Evolutionary conservation across 2,329 filamentous ascomycete species (phyloP).

Genomic region (Albophoma yamanashiensis): DNA sequence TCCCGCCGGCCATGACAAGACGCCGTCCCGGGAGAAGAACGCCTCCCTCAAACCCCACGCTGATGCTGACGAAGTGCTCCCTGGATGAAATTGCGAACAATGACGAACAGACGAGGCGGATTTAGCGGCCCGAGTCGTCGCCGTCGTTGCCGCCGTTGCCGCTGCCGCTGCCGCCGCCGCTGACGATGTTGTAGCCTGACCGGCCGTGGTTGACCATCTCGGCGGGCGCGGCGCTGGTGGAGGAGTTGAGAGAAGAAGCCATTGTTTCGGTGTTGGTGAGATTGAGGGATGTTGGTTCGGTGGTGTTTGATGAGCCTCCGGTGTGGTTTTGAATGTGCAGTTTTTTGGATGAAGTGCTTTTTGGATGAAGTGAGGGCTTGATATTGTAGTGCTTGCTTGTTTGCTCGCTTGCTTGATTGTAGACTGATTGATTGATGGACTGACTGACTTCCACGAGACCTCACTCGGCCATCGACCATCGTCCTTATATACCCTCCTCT

Average conservation of each 20-base stretch:
- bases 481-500: not conserved
- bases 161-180: slow-evolving; percentile 7
- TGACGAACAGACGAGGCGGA: not conserved
- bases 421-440: not conserved
- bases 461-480: not conserved
- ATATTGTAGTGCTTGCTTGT: not conserved
- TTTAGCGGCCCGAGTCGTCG: slow-evolving; percentile 1
- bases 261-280: slow-evolving; percentile 1
- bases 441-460: not conserved
- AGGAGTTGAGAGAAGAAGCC: slow-evolving; percentile 12
- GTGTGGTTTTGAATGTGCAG: not conserved
- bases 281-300: not conserved
- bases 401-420: no score
- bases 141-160: slow-evolving; percentile 18
- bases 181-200: slow-evolving; percentile 32
- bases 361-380: not conserved
- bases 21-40: not conserved
- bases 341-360: no score
- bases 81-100: not conserved
- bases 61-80: not conserved
- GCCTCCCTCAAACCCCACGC: not conserved
- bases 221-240: slow-evolving; percentile 13
- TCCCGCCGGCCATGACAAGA: not conserved
- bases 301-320: slow-evolving; percentile 2
- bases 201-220: slow-evolving; percentile 26